phyloP scores from a whole-genome alignment of 768 basidiomycete genomes.

The Lactarius hengduanensis region DNA sequence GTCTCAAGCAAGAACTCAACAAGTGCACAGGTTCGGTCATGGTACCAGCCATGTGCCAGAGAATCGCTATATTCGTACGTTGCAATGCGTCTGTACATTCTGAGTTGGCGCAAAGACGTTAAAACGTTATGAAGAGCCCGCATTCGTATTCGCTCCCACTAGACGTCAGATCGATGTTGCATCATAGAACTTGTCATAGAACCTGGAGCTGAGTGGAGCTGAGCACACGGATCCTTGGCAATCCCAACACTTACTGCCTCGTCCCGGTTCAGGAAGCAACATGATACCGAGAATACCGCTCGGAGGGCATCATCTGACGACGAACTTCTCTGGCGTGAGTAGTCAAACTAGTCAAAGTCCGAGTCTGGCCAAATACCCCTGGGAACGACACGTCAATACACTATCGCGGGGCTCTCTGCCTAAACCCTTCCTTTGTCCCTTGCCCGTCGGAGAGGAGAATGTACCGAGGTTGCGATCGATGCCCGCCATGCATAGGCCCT shows the following conservation, averaged over 20 bases:
- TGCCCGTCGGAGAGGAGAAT: not conserved
- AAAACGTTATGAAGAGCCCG: not conserved
- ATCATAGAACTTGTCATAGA: not conserved
- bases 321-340: not conserved
- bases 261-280: not conserved
- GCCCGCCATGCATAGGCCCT: not conserved
- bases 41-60: not conserved
- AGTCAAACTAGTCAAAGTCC: not conserved
- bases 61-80: not conserved
- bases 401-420: not conserved
- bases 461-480: not conserved
- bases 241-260: not conserved
- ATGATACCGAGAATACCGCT: not conserved
- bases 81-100: not conserved
- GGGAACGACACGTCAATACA: not conserved
- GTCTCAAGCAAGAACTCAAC: not conserved
- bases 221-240: not conserved
- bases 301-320: not conserved
- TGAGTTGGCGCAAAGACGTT: constrained; percentile 2
- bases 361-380: not conserved
- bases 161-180: not conserved
- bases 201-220: not conserved
- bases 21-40: not conserved
- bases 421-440: not conserved
- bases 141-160: not conserved